Base-by-base conservation (phyloP, 2,329 filamentous ascomycete genomes). In the Paracoccidioides lutzii region DNA sequence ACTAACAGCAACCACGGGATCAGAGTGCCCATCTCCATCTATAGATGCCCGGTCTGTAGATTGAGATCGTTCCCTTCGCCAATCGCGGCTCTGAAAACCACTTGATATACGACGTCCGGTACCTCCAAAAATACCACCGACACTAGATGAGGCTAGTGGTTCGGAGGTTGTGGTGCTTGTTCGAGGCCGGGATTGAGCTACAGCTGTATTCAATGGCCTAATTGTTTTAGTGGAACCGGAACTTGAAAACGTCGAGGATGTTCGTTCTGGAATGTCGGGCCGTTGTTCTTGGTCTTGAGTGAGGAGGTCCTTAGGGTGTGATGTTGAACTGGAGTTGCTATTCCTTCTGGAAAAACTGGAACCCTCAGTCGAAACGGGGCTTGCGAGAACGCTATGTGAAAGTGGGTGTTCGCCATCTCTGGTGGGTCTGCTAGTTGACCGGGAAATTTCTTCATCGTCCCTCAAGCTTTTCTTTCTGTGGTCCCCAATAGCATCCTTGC, bases 381-480 rank as follows among this genome's bases (percentile, higher is more conserved):
- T 87, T 15, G 81, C 85, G 40, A 81, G 83, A 51, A 87, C 79
- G 66, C 86, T 90, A 62, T 88, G 84, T 15, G 87, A 82, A 44
- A 91, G 72, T 22, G 87, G 87, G 67, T 91, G 87, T 54, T 88
- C 85, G 51, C 78, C 76, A 62, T 76, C 73, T 58, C 75, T 70
- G 45, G 75, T 75, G 49, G 73, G 68, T 58, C 76, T 76, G 43
- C 12, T 12, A 7, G 22, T 32, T n/a, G 50, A 52, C 37, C 77
- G 53, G 5, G 37, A 73, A 52, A 73, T 71, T n/a, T 81, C 72
- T 41, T 75, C 71, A 58, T 85, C 81, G 55, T 78, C 78, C 52
- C 77, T 75, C 49, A 85, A 64, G 63, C 82, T 85, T 7, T 75
- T 72, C 44, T 80, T 76, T 59, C 81, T 71, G 54, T 65, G 65